Conservation (phyloP, 2,329 filamentous ascomycete species). For the Domatiomyces globalis region DNA sequence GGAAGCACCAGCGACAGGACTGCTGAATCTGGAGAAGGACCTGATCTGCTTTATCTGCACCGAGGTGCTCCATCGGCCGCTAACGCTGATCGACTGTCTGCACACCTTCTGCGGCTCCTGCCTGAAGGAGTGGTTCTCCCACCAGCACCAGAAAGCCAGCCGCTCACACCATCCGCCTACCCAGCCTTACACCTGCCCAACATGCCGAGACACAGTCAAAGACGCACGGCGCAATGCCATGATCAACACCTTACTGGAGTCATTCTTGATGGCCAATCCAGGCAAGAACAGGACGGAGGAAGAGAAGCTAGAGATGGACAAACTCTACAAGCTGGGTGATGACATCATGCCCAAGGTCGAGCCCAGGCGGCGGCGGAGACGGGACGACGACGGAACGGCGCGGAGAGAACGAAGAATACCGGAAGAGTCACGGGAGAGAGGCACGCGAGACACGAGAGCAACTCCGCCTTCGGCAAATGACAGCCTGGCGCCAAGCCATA, state of each 20-base stretch:
- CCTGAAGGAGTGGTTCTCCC: conserved; percentile 88
- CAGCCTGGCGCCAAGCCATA: conserved; percentile 2
- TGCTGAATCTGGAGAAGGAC: conserved; percentile 74
- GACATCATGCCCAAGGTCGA: conserved; percentile 54
- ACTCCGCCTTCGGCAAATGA: conserved; percentile 9
- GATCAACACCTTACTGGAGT: conserved; percentile 76
- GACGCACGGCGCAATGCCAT: conserved; percentile 83
- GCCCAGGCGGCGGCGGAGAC: conserved; percentile 36
- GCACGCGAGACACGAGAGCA: conserved; percentile 19
- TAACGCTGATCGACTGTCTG: conserved; percentile 82
- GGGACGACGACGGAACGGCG: conserved; percentile 31
- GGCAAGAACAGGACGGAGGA: conserved; percentile 52
- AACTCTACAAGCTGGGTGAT: conserved; percentile 68
- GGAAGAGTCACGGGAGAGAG: conserved; percentile 54
- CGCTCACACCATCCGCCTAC: conserved; percentile 24
- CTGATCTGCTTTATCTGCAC: conserved; percentile 96
- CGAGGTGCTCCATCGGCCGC: conserved; percentile 78
- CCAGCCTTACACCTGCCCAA: conserved; percentile 70
- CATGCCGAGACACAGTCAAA: conserved; percentile 74
- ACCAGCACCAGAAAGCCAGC: conserved; percentile 49
- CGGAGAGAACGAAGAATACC: conserved; percentile 54
- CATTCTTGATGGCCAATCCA: conserved; percentile 70
- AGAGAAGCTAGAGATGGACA: conserved; percentile 63
- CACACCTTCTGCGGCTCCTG: conserved; percentile 95
- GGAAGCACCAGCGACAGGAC: conserved; percentile 19